Percentiles rank a stretch among this genome's conserved stretches.
Evolutionary conservation across 2,329 filamentous ascomycete genomes (phyloP).

Genomic region (Didymosphaeria variabile): DNA sequence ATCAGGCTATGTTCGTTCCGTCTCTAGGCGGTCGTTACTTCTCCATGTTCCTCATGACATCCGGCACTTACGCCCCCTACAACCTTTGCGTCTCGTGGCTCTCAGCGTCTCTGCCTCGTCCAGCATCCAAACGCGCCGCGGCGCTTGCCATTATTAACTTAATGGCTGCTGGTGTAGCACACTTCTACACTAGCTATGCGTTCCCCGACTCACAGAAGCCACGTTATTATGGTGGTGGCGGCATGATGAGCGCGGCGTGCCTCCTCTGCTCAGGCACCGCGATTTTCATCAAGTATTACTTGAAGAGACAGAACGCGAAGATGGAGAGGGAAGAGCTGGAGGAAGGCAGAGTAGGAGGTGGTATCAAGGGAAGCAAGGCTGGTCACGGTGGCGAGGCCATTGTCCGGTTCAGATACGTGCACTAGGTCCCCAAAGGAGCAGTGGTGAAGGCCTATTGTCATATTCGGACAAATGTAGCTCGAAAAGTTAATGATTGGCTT

Average conservation of each 20-base stretch:
- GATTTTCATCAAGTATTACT: constrained; percentile 21
- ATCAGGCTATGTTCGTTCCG: constrained; percentile 5
- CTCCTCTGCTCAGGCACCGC: constrained; percentile 16
- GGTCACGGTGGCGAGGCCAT: constrained; percentile 20
- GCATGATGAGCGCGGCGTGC: constrained; percentile 22
- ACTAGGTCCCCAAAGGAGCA: constrained; percentile 3
- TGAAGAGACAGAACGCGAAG: constrained; percentile 21
- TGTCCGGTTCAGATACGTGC: constrained; percentile 23
- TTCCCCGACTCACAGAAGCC: constrained; percentile 17
- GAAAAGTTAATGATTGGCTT: no score
- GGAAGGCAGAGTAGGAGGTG: constrained; percentile 11
- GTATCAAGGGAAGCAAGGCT: constrained; percentile 17
- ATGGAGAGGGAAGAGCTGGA: constrained; percentile 16
- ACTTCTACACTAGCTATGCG: constrained; percentile 37
- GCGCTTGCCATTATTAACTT: constrained; percentile 38
- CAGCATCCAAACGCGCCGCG: constrained; percentile 41
- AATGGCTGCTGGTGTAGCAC: constrained; percentile 37
- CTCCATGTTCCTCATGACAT: constrained; percentile 68
- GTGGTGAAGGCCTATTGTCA: not conserved
- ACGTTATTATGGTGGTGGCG: constrained; percentile 20
- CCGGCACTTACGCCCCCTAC: constrained; percentile 27
- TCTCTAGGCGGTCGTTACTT: constrained; percentile 63
- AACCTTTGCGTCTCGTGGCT: constrained; percentile 41
- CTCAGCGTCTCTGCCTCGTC: constrained; percentile 40
- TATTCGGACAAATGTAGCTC: no score